Percentiles rank a stretch among this genome's conserved stretches.
Conservation (phyloP, 768 basidiomycete species). For the Tulasnella sp. region DNA sequence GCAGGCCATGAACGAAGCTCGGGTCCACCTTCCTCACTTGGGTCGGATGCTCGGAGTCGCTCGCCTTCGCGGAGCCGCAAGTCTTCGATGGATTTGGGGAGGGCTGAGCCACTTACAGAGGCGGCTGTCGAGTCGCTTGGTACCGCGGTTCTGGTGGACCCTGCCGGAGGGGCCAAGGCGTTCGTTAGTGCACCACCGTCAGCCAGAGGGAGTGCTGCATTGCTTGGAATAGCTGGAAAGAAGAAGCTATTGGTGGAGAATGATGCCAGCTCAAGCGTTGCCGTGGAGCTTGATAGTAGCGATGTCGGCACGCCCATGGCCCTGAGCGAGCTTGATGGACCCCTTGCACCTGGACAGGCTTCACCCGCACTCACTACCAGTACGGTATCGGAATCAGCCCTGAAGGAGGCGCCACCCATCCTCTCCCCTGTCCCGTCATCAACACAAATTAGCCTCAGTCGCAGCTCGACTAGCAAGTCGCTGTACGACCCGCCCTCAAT, state of each 20-base stretch:
- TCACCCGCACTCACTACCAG: constrained; percentile 4
- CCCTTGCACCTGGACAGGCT: neutral
- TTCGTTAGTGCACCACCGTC: constrained; percentile 22
- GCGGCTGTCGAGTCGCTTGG: constrained; percentile 22
- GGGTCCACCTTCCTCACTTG: neutral
- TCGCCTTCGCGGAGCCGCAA: constrained; percentile 20
- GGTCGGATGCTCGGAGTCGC: neutral
- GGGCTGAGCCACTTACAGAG: constrained; percentile 18
- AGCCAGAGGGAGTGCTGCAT: neutral
- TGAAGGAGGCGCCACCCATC: constrained; percentile 20
- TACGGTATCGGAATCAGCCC: constrained; percentile 16
- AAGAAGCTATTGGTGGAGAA: neutral
- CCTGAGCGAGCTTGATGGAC: constrained; percentile 5
- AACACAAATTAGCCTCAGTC: neutral
- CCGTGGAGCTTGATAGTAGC: constrained; percentile 18
- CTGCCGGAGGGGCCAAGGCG: constrained; percentile 11
- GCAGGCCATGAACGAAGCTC: neutral
- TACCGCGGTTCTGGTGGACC: constrained; percentile 12
- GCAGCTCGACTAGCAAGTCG: neutral
- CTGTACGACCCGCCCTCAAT: constrained; percentile 7
- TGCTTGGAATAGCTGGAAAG: neutral
- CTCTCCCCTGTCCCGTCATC: constrained; percentile 6
- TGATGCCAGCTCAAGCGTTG: constrained; percentile 20
- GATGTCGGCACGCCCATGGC: neutral
- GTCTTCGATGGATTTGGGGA: constrained; percentile 10